phyloP scores from a whole-genome alignment of 2,329 filamentous ascomycete genomes.

The Sporothrix euskadiensis region DNA sequence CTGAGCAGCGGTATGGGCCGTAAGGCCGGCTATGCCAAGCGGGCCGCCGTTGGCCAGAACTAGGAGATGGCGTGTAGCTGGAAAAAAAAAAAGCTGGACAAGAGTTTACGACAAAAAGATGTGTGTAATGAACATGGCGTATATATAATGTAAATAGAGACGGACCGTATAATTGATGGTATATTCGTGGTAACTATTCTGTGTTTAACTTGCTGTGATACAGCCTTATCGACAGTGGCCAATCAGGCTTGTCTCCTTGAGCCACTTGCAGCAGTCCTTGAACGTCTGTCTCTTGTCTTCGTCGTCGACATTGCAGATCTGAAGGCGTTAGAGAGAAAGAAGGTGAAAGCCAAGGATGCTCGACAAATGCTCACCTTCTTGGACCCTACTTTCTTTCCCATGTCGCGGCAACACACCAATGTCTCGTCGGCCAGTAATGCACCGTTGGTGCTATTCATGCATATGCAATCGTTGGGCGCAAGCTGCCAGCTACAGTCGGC shows the following conservation, averaged over 20 bases:
- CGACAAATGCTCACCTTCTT: background rate
- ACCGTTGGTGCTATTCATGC: conserved; percentile 29
- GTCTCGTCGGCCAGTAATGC: conserved; percentile 23
- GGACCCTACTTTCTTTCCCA: background rate
- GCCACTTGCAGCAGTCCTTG: conserved; percentile 31
- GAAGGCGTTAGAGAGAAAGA: background rate
- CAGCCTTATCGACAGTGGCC: conserved; percentile 26
- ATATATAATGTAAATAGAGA: conserved; percentile 5
- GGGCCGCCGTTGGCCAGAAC: conserved; percentile 14
- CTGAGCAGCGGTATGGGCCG: conserved; percentile 26
- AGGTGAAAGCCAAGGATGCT: background rate
- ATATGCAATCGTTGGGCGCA: conserved; percentile 28
- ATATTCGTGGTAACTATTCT: background rate
- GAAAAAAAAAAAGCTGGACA: background rate
- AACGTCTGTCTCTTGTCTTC: conserved; percentile 28
- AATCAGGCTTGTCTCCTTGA: conserved; percentile 27
- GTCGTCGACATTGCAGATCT: conserved; percentile 22
- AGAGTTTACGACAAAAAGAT: background rate
- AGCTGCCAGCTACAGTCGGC: conserved; percentile 29
- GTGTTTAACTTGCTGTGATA: background rate
- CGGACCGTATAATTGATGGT: background rate
- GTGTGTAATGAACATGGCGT: background rate
- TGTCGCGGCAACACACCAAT: conserved; percentile 14
- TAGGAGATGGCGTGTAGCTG: background rate
- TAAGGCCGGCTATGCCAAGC: conserved; percentile 25